These are phyloP conservation scores for Phytopythium helicoides DNA, from an alignment of 352 stramenopile species.

Conservation along the genomic window DNA sequence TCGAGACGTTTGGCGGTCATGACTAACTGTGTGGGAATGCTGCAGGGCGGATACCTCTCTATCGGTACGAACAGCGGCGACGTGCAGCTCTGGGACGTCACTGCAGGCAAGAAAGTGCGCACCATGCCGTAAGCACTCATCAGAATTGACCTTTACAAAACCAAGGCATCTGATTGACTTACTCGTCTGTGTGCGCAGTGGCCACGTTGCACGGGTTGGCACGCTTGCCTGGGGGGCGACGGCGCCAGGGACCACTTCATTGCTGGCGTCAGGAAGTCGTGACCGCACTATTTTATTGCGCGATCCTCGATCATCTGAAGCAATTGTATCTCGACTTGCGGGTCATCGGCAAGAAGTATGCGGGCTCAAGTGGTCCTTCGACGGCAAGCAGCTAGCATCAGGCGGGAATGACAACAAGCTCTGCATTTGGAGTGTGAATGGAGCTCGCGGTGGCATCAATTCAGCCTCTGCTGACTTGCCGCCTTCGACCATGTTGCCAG, in stretches of 20 bases:
- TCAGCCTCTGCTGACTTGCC: neutral
- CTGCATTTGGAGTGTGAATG: constrained; percentile 93
- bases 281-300: constrained; percentile 93
- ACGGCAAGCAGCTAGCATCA: constrained; percentile 88
- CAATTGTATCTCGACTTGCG: constrained; percentile 52
- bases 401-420: constrained; percentile 99
- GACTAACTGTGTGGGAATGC: neutral
- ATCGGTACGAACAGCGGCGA: constrained; percentile 94
- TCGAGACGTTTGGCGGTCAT: too few relatives aligned
- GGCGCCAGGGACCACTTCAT: constrained; percentile 8
- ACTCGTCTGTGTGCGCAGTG: constrained; percentile 28
- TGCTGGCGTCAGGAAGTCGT: constrained; percentile 93
- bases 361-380: constrained; percentile 96
- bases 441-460: constrained; percentile 11
- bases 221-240: constrained; percentile 91
- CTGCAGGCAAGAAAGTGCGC: constrained; percentile 82
- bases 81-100: constrained; percentile 95
- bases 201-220: constrained; percentile 92
- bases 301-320: constrained; percentile 80
- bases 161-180: too few relatives aligned
- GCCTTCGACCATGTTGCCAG: constrained; percentile 42
- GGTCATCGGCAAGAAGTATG: constrained; percentile 92
- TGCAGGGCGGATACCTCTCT: constrained; percentile 87
- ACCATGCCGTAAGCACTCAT: constrained; percentile 73
- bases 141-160: neutral